Evolutionary conservation across 1,284 basidiomycete species (phyloP).

Genomic region (Ceratobasidium sp.): DNA sequence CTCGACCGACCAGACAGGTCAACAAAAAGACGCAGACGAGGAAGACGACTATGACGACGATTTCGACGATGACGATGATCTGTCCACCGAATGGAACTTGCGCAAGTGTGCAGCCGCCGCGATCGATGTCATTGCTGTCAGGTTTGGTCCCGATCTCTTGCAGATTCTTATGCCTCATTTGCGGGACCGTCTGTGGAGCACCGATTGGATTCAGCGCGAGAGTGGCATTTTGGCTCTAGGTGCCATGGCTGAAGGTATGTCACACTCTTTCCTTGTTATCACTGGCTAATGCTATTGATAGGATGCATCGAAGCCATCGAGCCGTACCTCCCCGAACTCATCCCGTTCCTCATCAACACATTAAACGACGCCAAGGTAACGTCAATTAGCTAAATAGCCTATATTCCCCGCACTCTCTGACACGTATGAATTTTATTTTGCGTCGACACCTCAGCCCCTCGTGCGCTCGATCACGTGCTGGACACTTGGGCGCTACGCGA

Average conservation of each 20-base stretch:
- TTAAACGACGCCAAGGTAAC: slow-evolving; percentile 91
- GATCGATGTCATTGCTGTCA: slow-evolving; percentile 95
- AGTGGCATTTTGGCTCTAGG: slow-evolving; percentile 96
- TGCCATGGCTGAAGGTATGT: slow-evolving; percentile 95
- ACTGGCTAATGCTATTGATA: slow-evolving; percentile 55
- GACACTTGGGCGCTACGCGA: slow-evolving; percentile 98
- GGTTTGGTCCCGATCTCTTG: slow-evolving; percentile 86
- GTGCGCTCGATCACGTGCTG: slow-evolving; percentile 99
- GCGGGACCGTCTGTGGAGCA: slow-evolving; percentile 93
- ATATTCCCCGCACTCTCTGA: not conserved
- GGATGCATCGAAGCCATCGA: slow-evolving; percentile 97
- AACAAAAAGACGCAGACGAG: slow-evolving; percentile 76
- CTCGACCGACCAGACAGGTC: slow-evolving; percentile 52
- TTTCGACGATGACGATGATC: slow-evolving; percentile 95
- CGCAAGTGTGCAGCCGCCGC: slow-evolving; percentile 98
- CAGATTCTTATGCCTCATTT: slow-evolving; percentile 90
- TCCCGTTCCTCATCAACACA: slow-evolving; percentile 92
- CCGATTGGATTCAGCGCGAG: slow-evolving; percentile 95
- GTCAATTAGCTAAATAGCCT: slow-evolving; percentile 45
- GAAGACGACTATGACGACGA: slow-evolving; percentile 88
- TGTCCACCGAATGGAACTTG: slow-evolving; percentile 98
- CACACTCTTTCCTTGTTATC: slow-evolving; percentile 34
- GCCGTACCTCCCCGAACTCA: slow-evolving; percentile 90
- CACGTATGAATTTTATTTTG: slow-evolving; percentile 23
- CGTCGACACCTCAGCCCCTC: slow-evolving; percentile 73